Percentiles rank a stretch among this genome's conserved stretches.
These are phyloP conservation scores for Pinus taeda DNA, from an alignment of 75 land plant species.

Conservation along the genomic window DNA sequence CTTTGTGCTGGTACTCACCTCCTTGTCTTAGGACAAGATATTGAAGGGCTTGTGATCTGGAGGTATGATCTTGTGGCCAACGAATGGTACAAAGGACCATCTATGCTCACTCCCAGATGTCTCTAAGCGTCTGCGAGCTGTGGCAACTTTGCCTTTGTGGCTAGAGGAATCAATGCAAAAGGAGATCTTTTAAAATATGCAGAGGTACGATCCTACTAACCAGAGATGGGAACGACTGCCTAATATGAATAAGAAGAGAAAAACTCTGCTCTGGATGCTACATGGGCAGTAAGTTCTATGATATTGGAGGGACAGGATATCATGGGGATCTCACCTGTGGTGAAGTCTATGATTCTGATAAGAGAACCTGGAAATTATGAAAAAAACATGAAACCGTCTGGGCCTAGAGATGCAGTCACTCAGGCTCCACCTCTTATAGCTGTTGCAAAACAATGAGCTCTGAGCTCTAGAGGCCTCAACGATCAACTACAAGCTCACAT, in stretches of 20 bases:
- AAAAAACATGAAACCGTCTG: conserved; percentile 28
- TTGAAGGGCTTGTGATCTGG: conserved; percentile 51
- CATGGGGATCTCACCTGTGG: conserved; percentile 24
- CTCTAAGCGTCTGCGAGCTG: conserved; percentile 63
- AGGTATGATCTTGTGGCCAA: conserved; percentile 55
- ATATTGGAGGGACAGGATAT: conserved; percentile 34
- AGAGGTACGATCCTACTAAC: conserved; percentile 27
- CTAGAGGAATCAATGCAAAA: conserved; percentile 45
- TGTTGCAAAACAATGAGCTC: conserved; percentile 37
- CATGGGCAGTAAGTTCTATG: conserved; percentile 41
- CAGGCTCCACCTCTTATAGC: conserved; percentile 42
- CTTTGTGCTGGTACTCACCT: conserved; percentile 67
- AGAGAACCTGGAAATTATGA: conserved; percentile 26
- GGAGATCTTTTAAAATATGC: conserved; percentile 17
- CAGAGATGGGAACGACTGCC: conserved; percentile 41
- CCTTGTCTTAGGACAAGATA: conserved; percentile 56
- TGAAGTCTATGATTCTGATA: conserved; percentile 36
- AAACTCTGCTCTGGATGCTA: conserved; percentile 43
- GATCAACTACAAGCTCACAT: conserved; percentile 26
- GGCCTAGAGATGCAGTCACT: not conserved
- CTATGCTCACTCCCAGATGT: conserved; percentile 56
- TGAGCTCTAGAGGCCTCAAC: conserved; percentile 31
- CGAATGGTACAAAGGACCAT: conserved; percentile 51
- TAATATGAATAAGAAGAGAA: conserved; percentile 25
- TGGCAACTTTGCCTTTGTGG: conserved; percentile 55